Base-by-base conservation (phyloP, 352 stramenopile species). In the Pythium scleroteichum region DNA sequence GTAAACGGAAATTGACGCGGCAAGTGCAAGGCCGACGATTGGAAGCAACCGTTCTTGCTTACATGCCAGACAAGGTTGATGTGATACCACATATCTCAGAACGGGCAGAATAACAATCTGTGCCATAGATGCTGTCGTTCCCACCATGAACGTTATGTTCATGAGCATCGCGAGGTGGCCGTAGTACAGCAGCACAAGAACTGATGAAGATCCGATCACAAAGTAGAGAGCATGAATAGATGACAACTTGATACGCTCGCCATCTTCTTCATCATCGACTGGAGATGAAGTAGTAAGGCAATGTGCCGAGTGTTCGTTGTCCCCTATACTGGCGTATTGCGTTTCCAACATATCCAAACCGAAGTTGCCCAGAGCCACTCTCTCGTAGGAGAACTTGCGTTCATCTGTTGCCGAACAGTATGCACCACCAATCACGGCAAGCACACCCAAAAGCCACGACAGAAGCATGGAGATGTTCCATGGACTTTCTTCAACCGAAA, bases 401-500 rank as follows among this genome's bases (percentile, higher is more conserved):
- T 90, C 81, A 5, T 83, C 65, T 9, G 57, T 69, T 32, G 73
- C 77, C 6, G 81, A 80, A 53, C 76, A 76, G 54, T 87, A 86
- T 0, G 81, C 77, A 3, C 76, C 70, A 9, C 64, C 42, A 20
- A 80, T 42, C 39, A 88, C 75, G 12, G 78, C 72, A 19, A 62
- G 19, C 14, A 90, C 77, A 5, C 75, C 81, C 14, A 90, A 62
- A 9, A 79, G 40, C 81, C 81, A 90, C 23, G 76, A 84, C 16
- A 87, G 45, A 13, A 78, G 57, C 81, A 90, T 90, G 10, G 79
- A 82, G 24, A 72, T 26, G 45, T 90, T 88, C 81, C 81, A 90
- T 17, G 76, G 73, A 55, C 62, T 79, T 54, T 85, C 76, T 22
- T 85, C 66, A 3, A 56, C 42, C 19, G 72, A 70, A 53, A 84